These are phyloP conservation scores for Neurospora sp. DNA, from an alignment of 495 filamentous ascomycete genomes.

Conservation along the genomic window DNA sequence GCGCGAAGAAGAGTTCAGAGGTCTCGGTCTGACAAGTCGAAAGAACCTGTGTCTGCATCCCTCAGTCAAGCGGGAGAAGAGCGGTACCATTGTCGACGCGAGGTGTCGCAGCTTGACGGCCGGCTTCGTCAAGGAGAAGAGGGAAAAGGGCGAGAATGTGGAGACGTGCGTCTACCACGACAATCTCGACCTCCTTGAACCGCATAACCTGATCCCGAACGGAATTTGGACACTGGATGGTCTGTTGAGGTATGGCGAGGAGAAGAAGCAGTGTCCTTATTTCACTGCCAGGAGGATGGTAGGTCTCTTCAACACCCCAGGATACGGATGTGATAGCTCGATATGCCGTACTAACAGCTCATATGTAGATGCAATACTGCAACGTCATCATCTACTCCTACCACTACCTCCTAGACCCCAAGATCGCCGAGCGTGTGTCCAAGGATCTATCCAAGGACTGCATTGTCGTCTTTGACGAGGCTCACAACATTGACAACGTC, in stretches of 20 bases:
- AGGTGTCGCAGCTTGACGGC: constrained; percentile 91
- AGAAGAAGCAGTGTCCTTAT: constrained; percentile 95
- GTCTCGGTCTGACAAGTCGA: constrained; percentile 83
- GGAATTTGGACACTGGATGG: constrained; percentile 96
- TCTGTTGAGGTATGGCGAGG: constrained; percentile 75
- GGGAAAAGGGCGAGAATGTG: constrained; percentile 85
- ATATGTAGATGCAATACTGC: constrained; percentile 79
- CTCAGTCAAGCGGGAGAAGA: constrained; percentile 90
- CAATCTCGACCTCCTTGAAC: constrained; percentile 89
- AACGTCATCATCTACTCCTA: constrained; percentile 99
- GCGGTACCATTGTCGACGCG: constrained; percentile 85
- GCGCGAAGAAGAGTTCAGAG: constrained; percentile 82
- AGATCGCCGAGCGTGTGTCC: constrained; percentile 95
- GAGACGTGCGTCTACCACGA: constrained; percentile 94
- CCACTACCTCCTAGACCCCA: constrained; percentile 94
- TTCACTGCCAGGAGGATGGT: constrained; percentile 94
- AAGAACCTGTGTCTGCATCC: constrained; percentile 97
- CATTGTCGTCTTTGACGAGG: constrained; percentile 98
- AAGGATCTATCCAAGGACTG: constrained; percentile 95
- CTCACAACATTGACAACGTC: constrained; percentile 99
- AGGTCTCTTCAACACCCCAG: constrained; percentile 15
- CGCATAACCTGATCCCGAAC: constrained; percentile 84
- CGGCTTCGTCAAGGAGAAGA: constrained; percentile 95
- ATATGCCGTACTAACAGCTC: background rate
- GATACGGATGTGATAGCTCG: constrained; percentile 2